A percentile compares a stretch with the other conserved stretches of the same genome.
Evolutionary conservation across 192 early-diverging fungal genomes (phyloP).

Genomic region (Backusella parvicylindrica): DNA sequence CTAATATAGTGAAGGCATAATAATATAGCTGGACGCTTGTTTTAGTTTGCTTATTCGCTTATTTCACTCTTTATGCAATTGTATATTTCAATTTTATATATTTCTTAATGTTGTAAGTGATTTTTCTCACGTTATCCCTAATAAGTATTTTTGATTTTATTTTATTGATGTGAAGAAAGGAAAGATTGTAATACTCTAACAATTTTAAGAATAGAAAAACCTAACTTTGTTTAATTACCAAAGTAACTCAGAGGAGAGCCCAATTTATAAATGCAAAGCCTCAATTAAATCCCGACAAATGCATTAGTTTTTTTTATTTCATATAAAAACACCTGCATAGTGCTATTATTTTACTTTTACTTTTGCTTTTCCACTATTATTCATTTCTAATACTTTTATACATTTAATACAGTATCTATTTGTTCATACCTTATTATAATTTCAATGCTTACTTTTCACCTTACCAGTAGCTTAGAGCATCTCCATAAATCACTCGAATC

Average conservation of each 20-base stretch:
- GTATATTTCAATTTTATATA: background rate
- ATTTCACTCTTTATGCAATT: background rate
- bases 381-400: background rate
- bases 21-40: background rate
- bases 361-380: background rate
- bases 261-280: background rate
- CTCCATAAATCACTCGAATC: background rate
- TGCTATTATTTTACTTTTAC: background rate
- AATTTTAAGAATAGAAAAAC: background rate
- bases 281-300: background rate
- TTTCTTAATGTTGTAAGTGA: background rate
- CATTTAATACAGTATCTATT: background rate
- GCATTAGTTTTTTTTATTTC: background rate
- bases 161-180: background rate
- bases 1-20: background rate
- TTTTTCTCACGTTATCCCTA: background rate
- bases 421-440: background rate
- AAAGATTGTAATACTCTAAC: background rate
- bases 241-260: background rate
- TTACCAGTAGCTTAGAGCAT: background rate
- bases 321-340: background rate
- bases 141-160: background rate
- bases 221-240: background rate
- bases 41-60: background rate
- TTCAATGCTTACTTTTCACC: background rate